Percentiles rank a stretch among this genome's conserved stretches.
Conservation (phyloP, 73 alveolate species). For the Paramecium sonneborni region DNA sequence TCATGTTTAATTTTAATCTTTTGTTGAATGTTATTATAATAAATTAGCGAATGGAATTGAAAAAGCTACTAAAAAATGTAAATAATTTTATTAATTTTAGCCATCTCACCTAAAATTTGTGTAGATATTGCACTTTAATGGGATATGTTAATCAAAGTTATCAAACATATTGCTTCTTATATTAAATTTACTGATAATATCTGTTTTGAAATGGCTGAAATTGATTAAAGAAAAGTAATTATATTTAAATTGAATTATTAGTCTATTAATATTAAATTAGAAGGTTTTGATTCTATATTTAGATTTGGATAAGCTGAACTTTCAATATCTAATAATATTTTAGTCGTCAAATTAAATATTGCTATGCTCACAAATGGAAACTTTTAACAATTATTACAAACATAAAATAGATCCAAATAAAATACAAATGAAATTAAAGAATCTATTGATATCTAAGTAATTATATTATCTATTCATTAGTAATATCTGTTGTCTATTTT, state of each 20-base stretch:
- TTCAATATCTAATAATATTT: not conserved
- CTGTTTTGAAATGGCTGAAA: slow-evolving; percentile 49
- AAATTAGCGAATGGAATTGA: slow-evolving; percentile 27
- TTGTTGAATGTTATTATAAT: slow-evolving; percentile 29
- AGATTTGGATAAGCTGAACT: slow-evolving; percentile 9
- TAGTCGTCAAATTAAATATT: slow-evolving; percentile 7
- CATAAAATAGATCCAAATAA: not conserved
- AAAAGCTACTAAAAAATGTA: slow-evolving; percentile 24
- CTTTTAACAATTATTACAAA: not conserved
- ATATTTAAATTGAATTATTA: not conserved
- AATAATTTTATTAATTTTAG: not conserved
- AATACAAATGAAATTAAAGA: not conserved
- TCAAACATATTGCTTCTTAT: not conserved
- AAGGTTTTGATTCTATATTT: slow-evolving; percentile 37
- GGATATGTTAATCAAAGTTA: slow-evolving; percentile 31
- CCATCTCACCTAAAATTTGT: slow-evolving; percentile 10
- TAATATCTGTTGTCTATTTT: not conserved
- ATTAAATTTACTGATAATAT: not conserved
- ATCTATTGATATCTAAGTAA: not conserved
- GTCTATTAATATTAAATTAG: slow-evolving; percentile 20
- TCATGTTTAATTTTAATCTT: slow-evolving; percentile 7
- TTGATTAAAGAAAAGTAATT: not conserved
- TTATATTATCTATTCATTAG: not conserved
- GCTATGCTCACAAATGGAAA: not conserved
- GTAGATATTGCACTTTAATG: not conserved